Base-by-base conservation (phyloP, 352 stramenopile species). In the Phytopythium montanum region DNA sequence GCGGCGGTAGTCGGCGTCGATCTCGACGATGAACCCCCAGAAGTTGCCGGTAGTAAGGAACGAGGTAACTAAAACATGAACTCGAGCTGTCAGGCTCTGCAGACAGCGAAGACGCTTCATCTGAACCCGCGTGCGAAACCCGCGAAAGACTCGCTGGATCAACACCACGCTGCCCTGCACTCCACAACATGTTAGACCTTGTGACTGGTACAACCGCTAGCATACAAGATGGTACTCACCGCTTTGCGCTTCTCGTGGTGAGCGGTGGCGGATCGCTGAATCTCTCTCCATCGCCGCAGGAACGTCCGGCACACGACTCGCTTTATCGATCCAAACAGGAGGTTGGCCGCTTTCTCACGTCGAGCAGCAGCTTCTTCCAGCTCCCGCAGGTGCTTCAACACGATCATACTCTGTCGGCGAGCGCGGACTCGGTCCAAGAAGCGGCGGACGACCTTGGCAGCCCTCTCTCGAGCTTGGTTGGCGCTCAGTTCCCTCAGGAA, bases 1-100 rank as follows among this genome's bases (percentile, higher is more conserved):
- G 13, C 75, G 72, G 33, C 73, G 68, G 56, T 88, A 88, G 38
- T 84, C 75, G 19, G 72, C 73, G 54, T 90, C 81, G 26, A 88
- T 60, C 28, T 86, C 65, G 29, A 90, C 54, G 18, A 90, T 38
- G 51, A 90, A 77, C 1, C 69, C 61, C 79, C 78, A 90, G 4
- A 90, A 70, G 62, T 90, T 68, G 2, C 81, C 81, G 5, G 72
- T 72, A 12, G 64, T 42, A 3, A 90, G 65, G 38, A 82, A 90
- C 16, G 52, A 36, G 23, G 85, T 71, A 12, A 87, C 73, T 2
- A 87, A 65, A 1, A 34, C 36, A 33, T 66, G 66, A 34, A 90
- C 76, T 16, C 72, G 74, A 51, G 65, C 49, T 0, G 73, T 82
- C 0, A 90, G 48, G 4, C 69, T 65, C 16, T 58, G 64, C 19